Conservation (phyloP, 768 basidiomycete species). For the Mycena haematopus region DNA sequence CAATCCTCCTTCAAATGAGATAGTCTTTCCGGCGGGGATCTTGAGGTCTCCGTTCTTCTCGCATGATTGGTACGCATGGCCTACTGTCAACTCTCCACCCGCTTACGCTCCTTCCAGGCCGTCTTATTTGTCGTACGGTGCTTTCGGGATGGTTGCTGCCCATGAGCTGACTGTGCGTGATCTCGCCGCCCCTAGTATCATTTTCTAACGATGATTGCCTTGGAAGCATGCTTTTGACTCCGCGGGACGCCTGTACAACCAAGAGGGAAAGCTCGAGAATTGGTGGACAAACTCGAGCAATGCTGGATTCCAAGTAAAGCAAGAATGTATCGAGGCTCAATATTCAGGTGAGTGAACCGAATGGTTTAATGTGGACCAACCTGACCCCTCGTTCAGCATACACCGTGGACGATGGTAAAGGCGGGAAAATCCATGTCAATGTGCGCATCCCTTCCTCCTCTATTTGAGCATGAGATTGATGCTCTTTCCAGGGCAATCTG, state of each 20-base stretch:
- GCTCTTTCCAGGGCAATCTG: conserved; percentile 69
- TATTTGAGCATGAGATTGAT: conserved; percentile 2
- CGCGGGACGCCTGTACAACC: conserved; percentile 88
- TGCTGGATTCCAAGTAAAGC: conserved; percentile 79
- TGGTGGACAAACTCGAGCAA: conserved; percentile 96
- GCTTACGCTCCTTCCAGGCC: conserved; percentile 60
- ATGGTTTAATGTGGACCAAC: conserved; percentile 4
- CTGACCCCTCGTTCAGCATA: conserved; percentile 57
- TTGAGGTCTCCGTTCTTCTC: conserved; percentile 92
- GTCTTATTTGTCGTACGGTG: conserved; percentile 86
- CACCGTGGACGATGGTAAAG: conserved; percentile 84
- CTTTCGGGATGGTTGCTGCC: conserved; percentile 90
- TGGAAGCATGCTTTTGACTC: conserved; percentile 88
- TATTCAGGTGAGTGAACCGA: conserved; percentile 66
- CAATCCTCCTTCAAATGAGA: conserved; percentile 89
- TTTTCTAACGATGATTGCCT: not conserved
- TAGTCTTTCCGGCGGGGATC: conserved; percentile 97
- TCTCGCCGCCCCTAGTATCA: conserved; percentile 4
- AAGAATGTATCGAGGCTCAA: conserved; percentile 90
- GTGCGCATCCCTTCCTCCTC: conserved; percentile 45
- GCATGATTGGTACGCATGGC: conserved; percentile 63
- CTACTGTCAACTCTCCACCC: conserved; percentile 12
- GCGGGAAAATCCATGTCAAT: conserved; percentile 84
- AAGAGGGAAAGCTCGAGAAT: conserved; percentile 82
- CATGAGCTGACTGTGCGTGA: conserved; percentile 85